These are phyloP conservation scores for Rhodotorula mucilaginosa DNA, from an alignment of 1,284 basidiomycete genomes.

Conservation along the genomic window DNA sequence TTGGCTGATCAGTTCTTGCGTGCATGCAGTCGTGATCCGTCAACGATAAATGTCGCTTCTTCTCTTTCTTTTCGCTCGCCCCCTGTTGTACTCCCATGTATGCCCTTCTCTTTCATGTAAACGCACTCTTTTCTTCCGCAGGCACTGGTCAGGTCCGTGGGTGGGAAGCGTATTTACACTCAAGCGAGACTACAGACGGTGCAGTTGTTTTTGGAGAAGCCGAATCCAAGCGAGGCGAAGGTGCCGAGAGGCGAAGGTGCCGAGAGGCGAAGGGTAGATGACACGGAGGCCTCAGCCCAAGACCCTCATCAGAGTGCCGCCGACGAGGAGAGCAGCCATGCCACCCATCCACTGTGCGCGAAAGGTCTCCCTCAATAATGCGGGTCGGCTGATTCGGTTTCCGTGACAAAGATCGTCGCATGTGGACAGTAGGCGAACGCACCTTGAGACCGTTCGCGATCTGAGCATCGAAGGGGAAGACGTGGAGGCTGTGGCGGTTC, in stretches of 20 bases:
- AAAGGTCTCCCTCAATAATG: too few species aligned
- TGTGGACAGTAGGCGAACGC: not conserved
- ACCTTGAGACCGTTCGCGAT: not conserved
- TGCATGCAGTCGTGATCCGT: conserved; percentile 11
- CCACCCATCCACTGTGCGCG: conserved; percentile 8
- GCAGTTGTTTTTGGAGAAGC: not conserved
- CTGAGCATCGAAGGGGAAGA: conserved; percentile 4
- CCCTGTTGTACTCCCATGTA: not conserved
- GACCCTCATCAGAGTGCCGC: not conserved
- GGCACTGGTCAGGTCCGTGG: too few species aligned
- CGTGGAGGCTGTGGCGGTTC: not conserved
- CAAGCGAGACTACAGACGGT: not conserved
- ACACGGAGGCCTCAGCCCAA: not conserved
- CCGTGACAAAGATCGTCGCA: not conserved
- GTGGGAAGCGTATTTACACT: too few species aligned
- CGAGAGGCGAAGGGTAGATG: too few species aligned
- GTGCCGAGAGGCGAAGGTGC: too few species aligned
- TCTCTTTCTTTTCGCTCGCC: not conserved
- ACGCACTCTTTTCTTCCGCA: too few species aligned
- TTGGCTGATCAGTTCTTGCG: not conserved
- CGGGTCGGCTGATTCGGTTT: not conserved
- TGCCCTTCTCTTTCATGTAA: not conserved
- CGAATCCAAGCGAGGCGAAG: not conserved
- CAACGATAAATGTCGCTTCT: not conserved
- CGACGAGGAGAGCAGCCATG: conserved; percentile 8